A percentile compares a stretch with the other conserved stretches of the same genome.
These are phyloP conservation scores for Arthrinium puccinioides DNA, from an alignment of 2,329 filamentous ascomycete genomes.

Conservation along the genomic window DNA sequence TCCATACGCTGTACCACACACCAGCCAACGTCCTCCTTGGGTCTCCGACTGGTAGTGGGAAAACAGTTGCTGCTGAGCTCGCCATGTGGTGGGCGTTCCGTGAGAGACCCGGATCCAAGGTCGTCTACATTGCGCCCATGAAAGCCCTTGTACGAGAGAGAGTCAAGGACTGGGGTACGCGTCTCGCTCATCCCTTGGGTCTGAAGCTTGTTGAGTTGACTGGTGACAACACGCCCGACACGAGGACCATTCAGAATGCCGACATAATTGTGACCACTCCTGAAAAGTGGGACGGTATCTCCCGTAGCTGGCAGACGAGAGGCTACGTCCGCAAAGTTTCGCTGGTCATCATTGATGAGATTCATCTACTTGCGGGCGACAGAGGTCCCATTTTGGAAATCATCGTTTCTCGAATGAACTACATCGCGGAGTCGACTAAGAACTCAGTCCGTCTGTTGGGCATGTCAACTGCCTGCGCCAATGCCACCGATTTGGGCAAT, in stretches of 20 bases:
- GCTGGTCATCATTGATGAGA: constrained; percentile 96
- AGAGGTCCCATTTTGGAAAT: constrained; percentile 97
- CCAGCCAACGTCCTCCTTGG: constrained; percentile 86
- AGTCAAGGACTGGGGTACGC: constrained; percentile 87
- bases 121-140: constrained; percentile 99
- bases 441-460: constrained; percentile 82
- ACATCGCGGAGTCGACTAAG: constrained; percentile 91
- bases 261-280: constrained; percentile 98
- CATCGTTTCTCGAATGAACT: constrained; percentile 93
- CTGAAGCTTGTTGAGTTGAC: constrained; percentile 92
- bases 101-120: constrained; percentile 88
- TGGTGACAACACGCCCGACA: constrained; percentile 96
- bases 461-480: constrained; percentile 99
- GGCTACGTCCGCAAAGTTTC: constrained; percentile 93
- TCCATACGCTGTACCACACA: constrained; percentile 93
- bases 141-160: constrained; percentile 95
- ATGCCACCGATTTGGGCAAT: constrained; percentile 86
- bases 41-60: constrained; percentile 93
- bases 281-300: constrained; percentile 99
- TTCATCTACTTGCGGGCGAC: constrained; percentile 92
- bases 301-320: constrained; percentile 96
- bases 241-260: constrained; percentile 86
- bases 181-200: constrained; percentile 75
- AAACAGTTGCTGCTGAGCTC: constrained; percentile 91
- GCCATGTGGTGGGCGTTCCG: constrained; percentile 99